phyloP scores from a whole-genome alignment of 257 asterid species.

The Rhazya stricta region DNA sequence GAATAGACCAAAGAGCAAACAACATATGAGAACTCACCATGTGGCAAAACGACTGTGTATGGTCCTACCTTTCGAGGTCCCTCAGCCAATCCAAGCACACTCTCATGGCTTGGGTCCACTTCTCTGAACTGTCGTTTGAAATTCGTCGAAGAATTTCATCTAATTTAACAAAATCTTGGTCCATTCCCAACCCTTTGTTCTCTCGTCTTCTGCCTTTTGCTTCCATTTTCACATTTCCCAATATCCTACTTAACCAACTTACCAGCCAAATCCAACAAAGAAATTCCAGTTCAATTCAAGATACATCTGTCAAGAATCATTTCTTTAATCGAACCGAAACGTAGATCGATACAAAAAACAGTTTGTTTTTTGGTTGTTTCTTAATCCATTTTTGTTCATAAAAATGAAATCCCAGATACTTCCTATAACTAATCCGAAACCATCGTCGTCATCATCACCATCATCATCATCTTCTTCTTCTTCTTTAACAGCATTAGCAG shows the following conservation, averaged over 20 bases:
- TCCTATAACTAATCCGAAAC: slow-evolving; percentile 46
- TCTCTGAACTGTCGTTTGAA: background rate
- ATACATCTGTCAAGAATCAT: background rate
- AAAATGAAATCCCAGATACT: slow-evolving; percentile 43
- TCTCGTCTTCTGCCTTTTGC: background rate
- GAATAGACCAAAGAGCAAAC: background rate
- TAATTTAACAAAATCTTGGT: background rate
- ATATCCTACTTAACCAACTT: background rate
- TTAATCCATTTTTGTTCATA: background rate
- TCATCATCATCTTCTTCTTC: slow-evolving; percentile 32
- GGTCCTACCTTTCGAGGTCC: background rate
- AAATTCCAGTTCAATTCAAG: background rate
- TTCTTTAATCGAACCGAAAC: slow-evolving; percentile 5
- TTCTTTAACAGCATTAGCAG: slow-evolving; percentile 19
- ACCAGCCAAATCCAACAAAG: slow-evolving; percentile 12
- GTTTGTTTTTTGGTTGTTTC: background rate
- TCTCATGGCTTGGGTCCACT: background rate
- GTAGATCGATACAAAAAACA: background rate
- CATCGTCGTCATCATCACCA: slow-evolving; percentile 15
- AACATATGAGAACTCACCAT: background rate
- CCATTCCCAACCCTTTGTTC: background rate
- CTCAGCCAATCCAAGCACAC: background rate
- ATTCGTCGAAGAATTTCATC: background rate
- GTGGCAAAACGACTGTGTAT: background rate
- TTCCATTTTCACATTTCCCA: background rate